These are phyloP conservation scores for Monosporascus sp. DNA, from an alignment of 2,329 filamentous ascomycete species.

Conservation along the genomic window DNA sequence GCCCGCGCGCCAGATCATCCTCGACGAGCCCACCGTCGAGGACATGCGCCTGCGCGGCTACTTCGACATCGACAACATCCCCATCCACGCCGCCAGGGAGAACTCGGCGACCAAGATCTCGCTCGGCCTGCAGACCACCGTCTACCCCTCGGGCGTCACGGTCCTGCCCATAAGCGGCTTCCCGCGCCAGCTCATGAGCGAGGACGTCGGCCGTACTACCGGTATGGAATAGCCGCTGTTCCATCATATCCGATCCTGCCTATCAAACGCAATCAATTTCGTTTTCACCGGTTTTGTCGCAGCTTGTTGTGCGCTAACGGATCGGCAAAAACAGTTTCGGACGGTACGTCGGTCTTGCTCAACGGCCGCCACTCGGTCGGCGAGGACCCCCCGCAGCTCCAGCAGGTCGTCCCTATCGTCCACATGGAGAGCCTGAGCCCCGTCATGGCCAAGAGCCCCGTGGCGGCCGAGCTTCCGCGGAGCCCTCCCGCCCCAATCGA, in stretches of 20 bases:
- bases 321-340: background rate
- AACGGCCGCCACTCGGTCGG: background rate
- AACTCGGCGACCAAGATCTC: constrained; percentile 20
- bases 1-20: constrained; percentile 19
- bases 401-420: background rate
- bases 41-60: constrained; percentile 27
- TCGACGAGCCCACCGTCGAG: constrained; percentile 21
- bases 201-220: constrained; percentile 14
- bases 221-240: background rate
- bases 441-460: background rate
- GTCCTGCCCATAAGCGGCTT: constrained; percentile 27
- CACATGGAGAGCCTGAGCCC: background rate
- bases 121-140: constrained; percentile 18
- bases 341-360: background rate
- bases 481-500: background rate
- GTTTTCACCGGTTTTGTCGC: too few relatives aligned
- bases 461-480: background rate
- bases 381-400: background rate
- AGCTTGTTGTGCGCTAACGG: too few relatives aligned
- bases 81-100: constrained; percentile 17
- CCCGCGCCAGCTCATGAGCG: constrained; percentile 24
- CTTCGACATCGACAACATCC: constrained; percentile 22
- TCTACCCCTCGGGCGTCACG: constrained; percentile 20
- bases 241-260: background rate
- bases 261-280: background rate